Percentiles rank a stretch among this genome's conserved stretches.
These are phyloP conservation scores for Picea abies DNA, from an alignment of 83 land plant species.

Conservation along the genomic window DNA sequence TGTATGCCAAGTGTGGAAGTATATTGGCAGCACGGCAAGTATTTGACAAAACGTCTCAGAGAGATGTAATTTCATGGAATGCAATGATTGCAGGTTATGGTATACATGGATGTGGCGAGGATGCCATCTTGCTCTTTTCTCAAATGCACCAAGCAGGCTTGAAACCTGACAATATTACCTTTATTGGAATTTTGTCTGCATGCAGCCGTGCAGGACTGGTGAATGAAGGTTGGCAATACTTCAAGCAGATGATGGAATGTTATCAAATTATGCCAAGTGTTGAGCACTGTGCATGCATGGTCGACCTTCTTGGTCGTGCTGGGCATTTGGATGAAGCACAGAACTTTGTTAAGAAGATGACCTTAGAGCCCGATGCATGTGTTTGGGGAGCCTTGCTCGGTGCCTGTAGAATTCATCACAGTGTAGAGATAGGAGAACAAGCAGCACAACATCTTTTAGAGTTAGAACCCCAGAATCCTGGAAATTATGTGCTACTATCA, in stretches of 20 bases:
- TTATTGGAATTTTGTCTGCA: neutral
- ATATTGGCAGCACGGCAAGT: slow-evolving; percentile 32
- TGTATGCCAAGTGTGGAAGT: slow-evolving; percentile 50
- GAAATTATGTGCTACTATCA: slow-evolving; percentile 1
- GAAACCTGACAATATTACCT: neutral
- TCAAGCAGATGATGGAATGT: neutral
- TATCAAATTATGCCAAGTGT: neutral
- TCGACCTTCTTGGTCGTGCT: neutral
- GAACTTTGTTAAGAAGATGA: neutral
- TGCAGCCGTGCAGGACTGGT: slow-evolving; percentile 4
- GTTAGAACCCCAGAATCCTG: neutral
- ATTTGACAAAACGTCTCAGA: slow-evolving; percentile 38
- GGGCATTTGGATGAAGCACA: neutral
- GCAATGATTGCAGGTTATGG: slow-evolving; percentile 37
- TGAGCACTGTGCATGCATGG: slow-evolving; percentile 10
- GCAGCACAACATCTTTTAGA: neutral
- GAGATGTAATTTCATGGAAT: slow-evolving; percentile 44
- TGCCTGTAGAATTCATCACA: neutral
- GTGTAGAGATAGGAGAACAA: neutral
- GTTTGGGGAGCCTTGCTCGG: slow-evolving; percentile 7
- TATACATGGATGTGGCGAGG: neutral
- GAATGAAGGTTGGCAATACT: neutral
- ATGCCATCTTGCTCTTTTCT: neutral
- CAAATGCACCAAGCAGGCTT: neutral
- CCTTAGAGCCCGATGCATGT: neutral